Evolutionary conservation across 2,329 filamentous ascomycete genomes (phyloP), one percentile per base, ranked within the genome.

Genomic region (Clonostachys byssicola): DNA sequence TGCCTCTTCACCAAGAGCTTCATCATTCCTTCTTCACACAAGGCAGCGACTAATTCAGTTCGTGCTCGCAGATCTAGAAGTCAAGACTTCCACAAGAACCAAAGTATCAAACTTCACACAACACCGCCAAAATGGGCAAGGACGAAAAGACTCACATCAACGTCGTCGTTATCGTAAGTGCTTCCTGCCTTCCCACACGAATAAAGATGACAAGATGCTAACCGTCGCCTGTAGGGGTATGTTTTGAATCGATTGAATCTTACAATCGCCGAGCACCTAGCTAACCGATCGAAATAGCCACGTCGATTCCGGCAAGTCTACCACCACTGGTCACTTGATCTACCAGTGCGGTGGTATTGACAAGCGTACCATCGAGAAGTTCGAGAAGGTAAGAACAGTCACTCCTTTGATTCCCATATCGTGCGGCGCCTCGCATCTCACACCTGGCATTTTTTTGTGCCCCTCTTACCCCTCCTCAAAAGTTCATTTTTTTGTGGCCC

Each of bases 291-390:
- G 30, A 36, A 38, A 58, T 56, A 70, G 92, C 83, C 92, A 96
- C 86, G 92, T 96, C 89, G 91, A 96, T 80, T 95, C 91, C 76
- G 92, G 92, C 81, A 96, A 96, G 87, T 96, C 92, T 64, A 96
- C 92, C 75, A 96, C 92, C 75, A 88, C 76, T 65, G 84, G 86
- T 75, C 86, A 92, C 83, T 86, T 99, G 86, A 97, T 99, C 89
- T 97, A 97, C 91, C 92, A 99, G 88, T 97, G 94, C 84, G 94
- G 94, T 88, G 94, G 94, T 90, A 99, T 97, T 72, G 94, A 99
- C 89, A 91, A 92, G 85, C 92, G 94, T 91, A 97, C 92, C 77
- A 99, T 99, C 74, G 94, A 99, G 88, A 99, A 99, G 89, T 99
- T 99, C 86, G 94, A 99, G 92, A 99, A 99, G 90, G 91, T 95